phyloP scores from a whole-genome alignment of 2,329 filamentous ascomycete genomes.

The Coniochaeta ligniaria region DNA sequence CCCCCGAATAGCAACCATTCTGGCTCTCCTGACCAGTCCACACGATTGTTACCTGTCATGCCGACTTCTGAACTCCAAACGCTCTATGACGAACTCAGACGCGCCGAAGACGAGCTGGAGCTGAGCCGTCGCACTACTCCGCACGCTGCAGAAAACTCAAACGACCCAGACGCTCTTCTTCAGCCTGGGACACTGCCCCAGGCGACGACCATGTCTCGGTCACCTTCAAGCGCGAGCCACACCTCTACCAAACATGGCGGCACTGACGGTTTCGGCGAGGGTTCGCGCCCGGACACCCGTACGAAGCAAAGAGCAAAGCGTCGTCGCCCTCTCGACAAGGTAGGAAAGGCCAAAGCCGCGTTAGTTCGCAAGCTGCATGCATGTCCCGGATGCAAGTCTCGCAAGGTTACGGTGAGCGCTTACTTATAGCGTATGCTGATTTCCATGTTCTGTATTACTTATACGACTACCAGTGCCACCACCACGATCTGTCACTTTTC shows the following conservation, averaged over 20 bases:
- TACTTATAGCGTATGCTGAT: neutral
- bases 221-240: constrained; percentile 4
- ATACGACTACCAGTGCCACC: constrained; percentile 11
- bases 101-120: constrained; percentile 8
- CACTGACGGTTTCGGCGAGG: constrained; percentile 1
- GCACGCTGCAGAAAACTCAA: neutral
- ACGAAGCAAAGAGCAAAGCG: constrained; percentile 7
- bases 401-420: constrained; percentile 12
- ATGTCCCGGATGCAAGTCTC: constrained; percentile 12
- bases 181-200: constrained; percentile 6
- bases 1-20: too few relatives aligned
- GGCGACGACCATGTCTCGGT: constrained; percentile 8
- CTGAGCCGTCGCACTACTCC: neutral
- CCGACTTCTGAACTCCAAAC: constrained; percentile 11
- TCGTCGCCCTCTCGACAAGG: constrained; percentile 6
- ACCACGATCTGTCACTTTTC: constrained; percentile 10
- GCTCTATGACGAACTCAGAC: constrained; percentile 12
- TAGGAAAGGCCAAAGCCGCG: constrained; percentile 8
- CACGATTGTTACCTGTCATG: neutral
- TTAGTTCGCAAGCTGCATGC: constrained; percentile 15
- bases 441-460: neutral
- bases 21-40: too few relatives aligned
- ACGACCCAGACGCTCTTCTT: neutral
- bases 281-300: neutral
- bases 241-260: constrained; percentile 6